Evolutionary conservation across 441 rosid genomes (phyloP).

Genomic region (Cnidoscolus chayamansa): DNA sequence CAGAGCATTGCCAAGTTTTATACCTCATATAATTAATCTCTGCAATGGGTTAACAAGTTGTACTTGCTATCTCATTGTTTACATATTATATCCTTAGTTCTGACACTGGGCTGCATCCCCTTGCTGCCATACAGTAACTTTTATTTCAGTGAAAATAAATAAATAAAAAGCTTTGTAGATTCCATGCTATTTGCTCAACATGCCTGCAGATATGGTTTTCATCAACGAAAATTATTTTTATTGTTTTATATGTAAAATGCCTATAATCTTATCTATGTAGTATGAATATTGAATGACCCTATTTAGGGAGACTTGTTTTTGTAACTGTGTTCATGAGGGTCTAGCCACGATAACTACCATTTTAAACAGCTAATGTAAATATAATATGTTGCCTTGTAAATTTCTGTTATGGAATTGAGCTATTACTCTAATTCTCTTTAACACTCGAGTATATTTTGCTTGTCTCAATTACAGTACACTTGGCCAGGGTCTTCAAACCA

Average conservation of each 20-base stretch:
- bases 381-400: not conserved
- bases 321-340: not conserved
- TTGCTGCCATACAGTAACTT: not conserved
- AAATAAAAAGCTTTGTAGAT: too few relatives aligned
- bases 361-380: not conserved
- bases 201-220: not conserved
- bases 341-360: not conserved
- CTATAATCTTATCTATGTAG: not conserved
- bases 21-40: not conserved
- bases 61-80: not conserved
- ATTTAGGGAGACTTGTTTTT: not conserved
- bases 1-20: not conserved
- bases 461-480: conserved; percentile 63
- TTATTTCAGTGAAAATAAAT: not conserved
- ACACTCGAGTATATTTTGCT: conserved; percentile 12
- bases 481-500: conserved; percentile 96
- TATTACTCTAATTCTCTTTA: not conserved
- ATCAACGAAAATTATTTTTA: not conserved
- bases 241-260: not conserved
- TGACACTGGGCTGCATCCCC: not conserved
- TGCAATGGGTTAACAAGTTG: not conserved
- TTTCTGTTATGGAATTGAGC: conserved; percentile 3
- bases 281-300: not conserved
- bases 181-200: not conserved
- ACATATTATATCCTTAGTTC: not conserved